Evolutionary conservation across 495 filamentous ascomycete genomes (phyloP).

Genomic region (Friedmanniomyces simplex): DNA sequence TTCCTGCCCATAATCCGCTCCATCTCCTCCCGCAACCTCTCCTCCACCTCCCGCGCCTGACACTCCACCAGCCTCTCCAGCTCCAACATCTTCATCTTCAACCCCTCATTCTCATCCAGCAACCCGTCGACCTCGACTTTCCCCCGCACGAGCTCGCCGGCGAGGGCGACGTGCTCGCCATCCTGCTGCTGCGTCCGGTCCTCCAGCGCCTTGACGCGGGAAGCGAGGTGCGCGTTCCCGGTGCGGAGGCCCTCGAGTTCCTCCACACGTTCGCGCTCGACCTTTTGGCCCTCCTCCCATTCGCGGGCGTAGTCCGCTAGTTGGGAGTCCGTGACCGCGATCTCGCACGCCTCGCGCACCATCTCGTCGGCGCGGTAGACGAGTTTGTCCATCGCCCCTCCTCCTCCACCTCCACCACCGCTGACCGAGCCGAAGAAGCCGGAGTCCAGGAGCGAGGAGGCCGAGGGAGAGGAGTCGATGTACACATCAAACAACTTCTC

Average conservation of each 20-base stretch:
- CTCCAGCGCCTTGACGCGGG: conserved; percentile 70
- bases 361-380: conserved; percentile 89
- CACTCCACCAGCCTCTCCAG: conserved; percentile 74
- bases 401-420: conserved; percentile 45
- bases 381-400: conserved; percentile 57
- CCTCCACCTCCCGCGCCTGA: conserved; percentile 83
- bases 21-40: conserved; percentile 71
- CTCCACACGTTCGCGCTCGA: conserved; percentile 67
- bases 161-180: conserved; percentile 83
- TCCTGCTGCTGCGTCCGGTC: conserved; percentile 83
- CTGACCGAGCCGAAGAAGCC: conserved; percentile 94
- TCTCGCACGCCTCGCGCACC: conserved; percentile 85
- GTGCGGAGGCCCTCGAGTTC: conserved; percentile 68
- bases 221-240: conserved; percentile 50
- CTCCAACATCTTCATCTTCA: conserved; percentile 72
- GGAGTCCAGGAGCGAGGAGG: conserved; percentile 80
- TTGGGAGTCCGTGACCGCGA: conserved; percentile 70
- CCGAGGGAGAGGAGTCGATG: conserved; percentile 82
- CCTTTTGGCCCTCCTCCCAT: conserved; percentile 78
- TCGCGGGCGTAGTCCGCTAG: conserved; percentile 72
- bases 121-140: conserved; percentile 92
- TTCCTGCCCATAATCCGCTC: conserved; percentile 88
- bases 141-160: conserved; percentile 76
- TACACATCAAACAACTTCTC: conserved; percentile 94
- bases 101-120: conserved; percentile 73